Evolutionary conservation across 805 yeast genomes (phyloP), one percentile per base, ranked within the genome.

Genomic region (Diddensiella transvaalensis): DNA sequence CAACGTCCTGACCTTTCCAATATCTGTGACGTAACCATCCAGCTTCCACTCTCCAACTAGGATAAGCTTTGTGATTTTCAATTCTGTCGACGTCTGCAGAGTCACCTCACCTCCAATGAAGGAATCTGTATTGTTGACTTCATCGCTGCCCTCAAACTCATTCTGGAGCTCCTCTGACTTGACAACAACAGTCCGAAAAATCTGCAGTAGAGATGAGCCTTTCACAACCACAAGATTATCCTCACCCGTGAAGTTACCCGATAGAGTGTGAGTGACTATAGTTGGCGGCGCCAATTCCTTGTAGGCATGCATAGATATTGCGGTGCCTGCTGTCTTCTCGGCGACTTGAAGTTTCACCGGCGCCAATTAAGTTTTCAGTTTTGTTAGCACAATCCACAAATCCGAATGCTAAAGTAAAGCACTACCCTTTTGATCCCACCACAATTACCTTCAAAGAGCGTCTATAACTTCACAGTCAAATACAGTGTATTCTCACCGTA

Each of bases 271-370:
- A n/a, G 83, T 65, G 33, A 86, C 87, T 55, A 81, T 77, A 1
- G 95, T 73, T 2, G 96, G 95, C 56, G 79, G 85, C 42, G 85
- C 73, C 56, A 88, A 73, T 63, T 85, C 88, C 55, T 83, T 80
- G 64, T 85, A 86, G 13, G 85, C 83, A 59, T 87, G 87, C 96
- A 88, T 88, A 19, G 32, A 29, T 13, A 29, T 13, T 29, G n/a
- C n/a, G n/a, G n/a, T n/a, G n/a, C n/a, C n/a, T n/a, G n/a, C n/a
- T n/a, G n/a, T n/a, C 18, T 38, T 29, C 11, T 29, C n/a, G n/a
- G n/a, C n/a, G n/a, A n/a, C n/a, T n/a, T n/a, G n/a, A n/a, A n/a
- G n/a, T n/a, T n/a, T n/a, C n/a, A n/a, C n/a, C n/a, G n/a, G n/a
- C n/a, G n/a, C n/a, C n/a, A n/a, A n/a, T n/a, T n/a, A n/a, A n/a